phyloP scores from a whole-genome alignment of 2,329 filamentous ascomycete species.

The Rasamsonia emersonii region DNA sequence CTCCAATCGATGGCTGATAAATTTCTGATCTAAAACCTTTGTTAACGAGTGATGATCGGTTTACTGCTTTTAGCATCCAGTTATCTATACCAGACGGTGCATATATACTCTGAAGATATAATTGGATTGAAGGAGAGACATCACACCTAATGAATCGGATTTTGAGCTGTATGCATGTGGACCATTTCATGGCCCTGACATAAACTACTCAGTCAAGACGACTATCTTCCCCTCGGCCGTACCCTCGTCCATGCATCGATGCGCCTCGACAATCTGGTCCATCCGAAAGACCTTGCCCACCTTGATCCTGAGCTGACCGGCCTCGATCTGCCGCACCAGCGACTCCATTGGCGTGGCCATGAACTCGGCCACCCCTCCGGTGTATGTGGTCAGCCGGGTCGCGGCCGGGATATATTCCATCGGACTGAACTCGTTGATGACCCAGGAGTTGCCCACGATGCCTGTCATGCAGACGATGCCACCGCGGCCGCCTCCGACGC shows the following conservation, averaged over 20 bases:
- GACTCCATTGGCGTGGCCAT: slow-evolving; percentile 35
- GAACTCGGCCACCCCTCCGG: slow-evolving; percentile 31
- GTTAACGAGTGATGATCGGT: too few relatives aligned
- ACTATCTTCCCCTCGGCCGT: slow-evolving; percentile 39
- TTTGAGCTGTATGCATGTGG: too few relatives aligned
- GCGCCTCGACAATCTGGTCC: slow-evolving; percentile 40
- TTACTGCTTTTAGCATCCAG: too few relatives aligned
- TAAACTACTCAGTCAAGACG: slow-evolving; percentile 17
- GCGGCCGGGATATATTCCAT: slow-evolving; percentile 36
- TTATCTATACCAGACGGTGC: too few relatives aligned
- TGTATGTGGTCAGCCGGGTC: slow-evolving; percentile 35
- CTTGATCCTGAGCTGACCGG: slow-evolving; percentile 31
- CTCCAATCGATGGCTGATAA: too few relatives aligned
- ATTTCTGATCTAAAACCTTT: too few relatives aligned
- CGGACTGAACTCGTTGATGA: slow-evolving; percentile 30
- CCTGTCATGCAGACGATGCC: slow-evolving; percentile 41
- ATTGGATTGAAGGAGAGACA: too few relatives aligned
- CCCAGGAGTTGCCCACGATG: slow-evolving; percentile 38
- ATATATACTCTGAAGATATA: too few relatives aligned
- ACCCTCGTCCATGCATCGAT: slow-evolving; percentile 38
- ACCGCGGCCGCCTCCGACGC: slow-evolving; percentile 22
- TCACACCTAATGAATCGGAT: too few relatives aligned
- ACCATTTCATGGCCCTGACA: too few relatives aligned
- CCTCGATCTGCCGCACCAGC: slow-evolving; percentile 29
- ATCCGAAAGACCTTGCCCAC: slow-evolving; percentile 36